A percentile compares a stretch with the other conserved stretches of the same genome.
phyloP scores from a whole-genome alignment of 2,329 filamentous ascomycete genomes.

The Talaromyces sp. region DNA sequence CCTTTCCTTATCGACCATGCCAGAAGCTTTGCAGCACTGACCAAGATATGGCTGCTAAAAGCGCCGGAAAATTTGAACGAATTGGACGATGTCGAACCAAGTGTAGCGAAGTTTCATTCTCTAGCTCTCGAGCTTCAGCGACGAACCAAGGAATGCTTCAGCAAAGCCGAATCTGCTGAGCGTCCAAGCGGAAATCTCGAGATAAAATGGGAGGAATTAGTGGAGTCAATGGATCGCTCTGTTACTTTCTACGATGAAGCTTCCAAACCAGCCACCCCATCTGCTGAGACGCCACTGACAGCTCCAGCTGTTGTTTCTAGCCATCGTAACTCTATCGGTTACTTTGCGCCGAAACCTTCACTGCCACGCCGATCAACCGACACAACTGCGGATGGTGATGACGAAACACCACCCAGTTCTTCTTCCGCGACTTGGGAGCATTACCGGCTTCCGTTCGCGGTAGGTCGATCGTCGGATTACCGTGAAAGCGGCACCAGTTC shows the following conservation, averaged over 20 bases:
- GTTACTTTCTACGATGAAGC: slow-evolving; percentile 42
- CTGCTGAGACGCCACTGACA: slow-evolving; percentile 31
- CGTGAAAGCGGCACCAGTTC: slow-evolving; percentile 25
- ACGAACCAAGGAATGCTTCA: slow-evolving; percentile 46
- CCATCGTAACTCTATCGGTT: slow-evolving; percentile 42
- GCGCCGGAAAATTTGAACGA: slow-evolving; percentile 40
- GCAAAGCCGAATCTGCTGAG: slow-evolving; percentile 48
- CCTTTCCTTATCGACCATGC: slow-evolving; percentile 91
- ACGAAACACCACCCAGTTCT: slow-evolving; percentile 46
- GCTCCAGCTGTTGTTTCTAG: slow-evolving; percentile 31
- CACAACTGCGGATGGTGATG: slow-evolving; percentile 36
- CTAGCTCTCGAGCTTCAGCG: slow-evolving; percentile 42
- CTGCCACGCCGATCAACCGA: slow-evolving; percentile 40
- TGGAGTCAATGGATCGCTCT: slow-evolving; percentile 47
- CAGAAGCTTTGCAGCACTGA: slow-evolving; percentile 76
- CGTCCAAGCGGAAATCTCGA: slow-evolving; percentile 46
- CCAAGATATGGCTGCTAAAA: slow-evolving; percentile 55
- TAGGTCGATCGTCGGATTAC: slow-evolving; percentile 11
- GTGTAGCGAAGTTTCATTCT: slow-evolving; percentile 42
- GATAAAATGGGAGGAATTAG: slow-evolving; percentile 49
- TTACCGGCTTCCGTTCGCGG: slow-evolving; percentile 39
- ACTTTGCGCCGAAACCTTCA: slow-evolving; percentile 38
- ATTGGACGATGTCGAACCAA: slow-evolving; percentile 37
- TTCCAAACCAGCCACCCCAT: slow-evolving; percentile 38
- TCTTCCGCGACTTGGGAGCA: slow-evolving; percentile 45